Conservation (phyloP, 139 green algal species). For the Closterium sp. region DNA sequence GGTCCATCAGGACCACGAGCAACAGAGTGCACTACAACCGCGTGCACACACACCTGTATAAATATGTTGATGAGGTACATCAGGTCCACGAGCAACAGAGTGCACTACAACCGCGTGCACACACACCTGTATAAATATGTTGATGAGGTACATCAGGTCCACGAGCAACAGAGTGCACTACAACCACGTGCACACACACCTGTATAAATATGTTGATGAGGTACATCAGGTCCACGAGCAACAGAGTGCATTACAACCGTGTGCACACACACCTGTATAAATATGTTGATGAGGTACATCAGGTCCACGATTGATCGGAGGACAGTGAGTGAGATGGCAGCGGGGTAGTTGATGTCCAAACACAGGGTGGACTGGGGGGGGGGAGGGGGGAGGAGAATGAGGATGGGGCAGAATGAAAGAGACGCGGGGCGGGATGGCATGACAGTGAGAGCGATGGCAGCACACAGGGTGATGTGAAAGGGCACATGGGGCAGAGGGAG, state of each 20-base stretch:
- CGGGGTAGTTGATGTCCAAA: too few relatives aligned
- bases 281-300: slow-evolving; percentile 36
- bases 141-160: too few relatives aligned
- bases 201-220: neutral
- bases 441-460: too few relatives aligned
- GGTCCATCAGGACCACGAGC: too few relatives aligned
- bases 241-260: too few relatives aligned
- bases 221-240: slow-evolving; percentile 34
- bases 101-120: too few relatives aligned
- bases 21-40: too few relatives aligned
- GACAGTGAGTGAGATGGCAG: slow-evolving; percentile 11
- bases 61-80: slow-evolving; percentile 3
- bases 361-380: neutral
- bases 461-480: too few relatives aligned
- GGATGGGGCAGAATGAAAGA: too few relatives aligned
- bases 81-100: too few relatives aligned
- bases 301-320: slow-evolving; percentile 30
- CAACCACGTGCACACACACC: neutral
- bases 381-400: neutral
- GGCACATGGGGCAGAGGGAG: neutral
- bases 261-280: slow-evolving; percentile 18
- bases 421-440: too few relatives aligned
- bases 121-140: neutral
- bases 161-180: too few relatives aligned
- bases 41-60: slow-evolving; percentile 20